phyloP scores from a whole-genome alignment of 225 moss, liverwort and hornwort genomes.

The Pseudisothecium myosuroides region DNA sequence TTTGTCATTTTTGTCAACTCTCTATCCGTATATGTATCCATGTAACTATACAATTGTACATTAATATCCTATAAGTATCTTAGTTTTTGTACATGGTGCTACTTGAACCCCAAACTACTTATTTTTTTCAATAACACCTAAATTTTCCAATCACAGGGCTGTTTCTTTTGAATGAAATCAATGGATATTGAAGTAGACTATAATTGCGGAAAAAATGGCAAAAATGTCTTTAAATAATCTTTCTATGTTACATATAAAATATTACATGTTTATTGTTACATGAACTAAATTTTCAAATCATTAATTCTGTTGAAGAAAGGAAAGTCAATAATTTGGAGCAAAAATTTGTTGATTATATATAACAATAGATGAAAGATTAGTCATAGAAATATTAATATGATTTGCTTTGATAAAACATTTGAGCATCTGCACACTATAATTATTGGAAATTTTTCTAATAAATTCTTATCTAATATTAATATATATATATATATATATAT shows the following conservation, averaged over 20 bases:
- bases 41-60: background rate
- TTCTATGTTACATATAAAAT: no score
- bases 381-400: background rate
- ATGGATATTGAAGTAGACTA: background rate
- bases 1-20: background rate
- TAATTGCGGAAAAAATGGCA: background rate
- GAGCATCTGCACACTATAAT: rapidly evolving
- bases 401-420: no score
- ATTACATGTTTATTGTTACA: rapidly evolving
- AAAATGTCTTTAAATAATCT: no score
- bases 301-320: background rate
- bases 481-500: no score
- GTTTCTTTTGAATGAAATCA: rapidly evolving
- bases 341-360: no score
- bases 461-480: background rate
- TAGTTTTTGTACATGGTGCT: rapidly evolving
- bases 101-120: background rate
- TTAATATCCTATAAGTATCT: background rate
- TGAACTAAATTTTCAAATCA: rapidly evolving
- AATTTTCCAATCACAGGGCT: no score
- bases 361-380: no score
- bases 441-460: background rate
- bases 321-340: background rate
- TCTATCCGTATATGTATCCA: rapidly evolving
- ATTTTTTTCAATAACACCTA: background rate